These are phyloP conservation scores for Corymbia calophylla DNA, from an alignment of 441 rosid species.

Conservation along the genomic window DNA sequence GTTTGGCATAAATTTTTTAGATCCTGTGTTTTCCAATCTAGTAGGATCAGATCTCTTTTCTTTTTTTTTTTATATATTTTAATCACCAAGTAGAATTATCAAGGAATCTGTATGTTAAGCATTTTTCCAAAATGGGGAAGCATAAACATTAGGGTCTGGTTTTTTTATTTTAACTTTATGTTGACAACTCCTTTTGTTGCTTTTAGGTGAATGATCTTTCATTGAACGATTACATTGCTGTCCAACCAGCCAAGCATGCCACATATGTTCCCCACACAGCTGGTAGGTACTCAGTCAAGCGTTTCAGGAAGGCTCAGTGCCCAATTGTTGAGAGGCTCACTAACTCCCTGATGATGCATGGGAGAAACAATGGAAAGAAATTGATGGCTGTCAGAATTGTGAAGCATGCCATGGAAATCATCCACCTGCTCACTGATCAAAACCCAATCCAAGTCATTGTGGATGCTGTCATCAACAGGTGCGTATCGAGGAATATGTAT, in stretches of 20 bases:
- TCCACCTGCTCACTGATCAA: slow-evolving; percentile 59
- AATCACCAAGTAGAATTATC: neutral
- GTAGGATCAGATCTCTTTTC: neutral
- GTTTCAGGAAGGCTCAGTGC: slow-evolving; percentile 92
- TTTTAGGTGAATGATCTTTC: slow-evolving; percentile 58
- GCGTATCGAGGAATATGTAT: neutral
- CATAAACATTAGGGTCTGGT: neutral
- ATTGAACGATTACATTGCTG: slow-evolving; percentile 59
- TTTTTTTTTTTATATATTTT: neutral
- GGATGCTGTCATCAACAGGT: slow-evolving; percentile 85
- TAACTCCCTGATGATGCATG: slow-evolving; percentile 89
- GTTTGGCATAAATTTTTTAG: neutral
- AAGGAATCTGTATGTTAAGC: neutral
- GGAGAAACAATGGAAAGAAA: slow-evolving; percentile 82
- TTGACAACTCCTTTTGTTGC: neutral
- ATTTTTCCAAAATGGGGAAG: neutral
- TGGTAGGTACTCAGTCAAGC: slow-evolving; percentile 80
- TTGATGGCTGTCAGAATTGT: slow-evolving; percentile 71
- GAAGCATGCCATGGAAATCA: slow-evolving; percentile 82
- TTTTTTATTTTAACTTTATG: no score
- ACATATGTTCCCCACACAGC: slow-evolving; percentile 87
- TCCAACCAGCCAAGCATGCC: slow-evolving; percentile 61
- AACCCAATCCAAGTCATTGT: slow-evolving; percentile 89
- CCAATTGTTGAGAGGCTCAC: slow-evolving; percentile 87
- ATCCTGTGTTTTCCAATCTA: neutral